phyloP scores from a whole-genome alignment of 768 basidiomycete genomes.

The Strobilomyces confusus region DNA sequence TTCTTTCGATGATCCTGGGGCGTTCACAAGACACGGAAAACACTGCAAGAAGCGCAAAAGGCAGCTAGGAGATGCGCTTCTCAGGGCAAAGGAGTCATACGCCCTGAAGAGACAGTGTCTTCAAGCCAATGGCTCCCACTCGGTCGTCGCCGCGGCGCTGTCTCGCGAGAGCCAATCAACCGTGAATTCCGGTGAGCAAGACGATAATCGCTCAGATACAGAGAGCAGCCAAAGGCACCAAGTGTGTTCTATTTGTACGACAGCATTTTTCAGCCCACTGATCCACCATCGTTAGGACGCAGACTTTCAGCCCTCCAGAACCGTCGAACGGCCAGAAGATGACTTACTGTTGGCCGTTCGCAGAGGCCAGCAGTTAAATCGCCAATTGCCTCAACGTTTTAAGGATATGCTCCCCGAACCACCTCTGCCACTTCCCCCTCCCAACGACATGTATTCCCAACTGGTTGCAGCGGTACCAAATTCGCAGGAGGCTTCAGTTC shows the following conservation, averaged over 20 bases:
- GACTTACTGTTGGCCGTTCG: background rate
- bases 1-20: constrained; percentile 11
- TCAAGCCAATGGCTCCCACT: background rate
- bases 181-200: too few relatives aligned
- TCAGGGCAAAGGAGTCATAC: background rate
- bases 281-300: too few relatives aligned
- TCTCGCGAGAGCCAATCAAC: too few relatives aligned
- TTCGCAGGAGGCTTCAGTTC: too few relatives aligned
- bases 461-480: too few relatives aligned
- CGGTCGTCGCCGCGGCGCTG: too few relatives aligned
- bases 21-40: background rate
- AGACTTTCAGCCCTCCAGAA: too few relatives aligned
- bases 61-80: background rate
- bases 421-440: background rate
- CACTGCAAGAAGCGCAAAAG: background rate
- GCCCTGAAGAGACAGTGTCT: background rate
- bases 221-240: too few relatives aligned
- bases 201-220: too few relatives aligned
- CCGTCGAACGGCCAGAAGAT: background rate
- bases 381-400: background rate
- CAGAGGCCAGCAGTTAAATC: background rate
- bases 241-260: too few relatives aligned
- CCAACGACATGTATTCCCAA: too few relatives aligned
- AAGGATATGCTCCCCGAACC: background rate
- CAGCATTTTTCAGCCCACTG: too few relatives aligned